These are phyloP conservation scores for Emericellopsis cladophorae DNA, from an alignment of 2,329 filamentous ascomycete species.

Conservation along the genomic window DNA sequence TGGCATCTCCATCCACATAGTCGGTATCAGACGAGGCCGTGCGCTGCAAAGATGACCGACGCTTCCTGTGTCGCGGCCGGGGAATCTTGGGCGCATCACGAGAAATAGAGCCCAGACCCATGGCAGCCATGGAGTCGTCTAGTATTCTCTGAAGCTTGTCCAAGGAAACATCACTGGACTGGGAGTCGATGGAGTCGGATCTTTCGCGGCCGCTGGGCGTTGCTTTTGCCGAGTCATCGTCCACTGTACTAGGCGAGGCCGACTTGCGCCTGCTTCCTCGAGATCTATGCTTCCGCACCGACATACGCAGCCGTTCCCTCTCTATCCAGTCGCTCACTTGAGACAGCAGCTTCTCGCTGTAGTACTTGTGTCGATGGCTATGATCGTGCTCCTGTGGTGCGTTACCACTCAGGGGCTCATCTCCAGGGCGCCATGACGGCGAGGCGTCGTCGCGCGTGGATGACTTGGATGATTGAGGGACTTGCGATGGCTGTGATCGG, in stretches of 20 bases:
- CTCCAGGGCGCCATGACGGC: slow-evolving; percentile 10
- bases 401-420: not conserved
- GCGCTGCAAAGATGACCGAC: slow-evolving; percentile 24
- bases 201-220: slow-evolving; percentile 4
- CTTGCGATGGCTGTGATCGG: slow-evolving; percentile 11
- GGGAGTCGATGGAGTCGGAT: slow-evolving; percentile 47
- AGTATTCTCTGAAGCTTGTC: slow-evolving; percentile 73
- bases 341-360: slow-evolving; percentile 47
- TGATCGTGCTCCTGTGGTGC: slow-evolving; percentile 6
- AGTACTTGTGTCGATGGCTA: slow-evolving; percentile 18
- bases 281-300: slow-evolving; percentile 32
- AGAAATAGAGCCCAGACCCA: slow-evolving; percentile 33
- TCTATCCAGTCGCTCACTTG: slow-evolving; percentile 79
- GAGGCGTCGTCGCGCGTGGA: slow-evolving; percentile 24
- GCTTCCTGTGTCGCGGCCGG: slow-evolving; percentile 25
- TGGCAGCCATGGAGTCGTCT: slow-evolving; percentile 47
- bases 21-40: slow-evolving; percentile 73
- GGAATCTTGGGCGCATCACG: slow-evolving; percentile 26
- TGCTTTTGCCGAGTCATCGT: slow-evolving; percentile 6
- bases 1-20: slow-evolving; percentile 62
- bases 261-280: slow-evolving; percentile 19
- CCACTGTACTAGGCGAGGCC: slow-evolving; percentile 19
- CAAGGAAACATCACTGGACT: slow-evolving; percentile 60
- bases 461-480: slow-evolving; percentile 26
- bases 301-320: slow-evolving; percentile 55